A percentile compares a stretch with the other conserved stretches of the same genome.
phyloP scores from a whole-genome alignment of 495 filamentous ascomycete genomes.

The Penicillium cataractarum region DNA sequence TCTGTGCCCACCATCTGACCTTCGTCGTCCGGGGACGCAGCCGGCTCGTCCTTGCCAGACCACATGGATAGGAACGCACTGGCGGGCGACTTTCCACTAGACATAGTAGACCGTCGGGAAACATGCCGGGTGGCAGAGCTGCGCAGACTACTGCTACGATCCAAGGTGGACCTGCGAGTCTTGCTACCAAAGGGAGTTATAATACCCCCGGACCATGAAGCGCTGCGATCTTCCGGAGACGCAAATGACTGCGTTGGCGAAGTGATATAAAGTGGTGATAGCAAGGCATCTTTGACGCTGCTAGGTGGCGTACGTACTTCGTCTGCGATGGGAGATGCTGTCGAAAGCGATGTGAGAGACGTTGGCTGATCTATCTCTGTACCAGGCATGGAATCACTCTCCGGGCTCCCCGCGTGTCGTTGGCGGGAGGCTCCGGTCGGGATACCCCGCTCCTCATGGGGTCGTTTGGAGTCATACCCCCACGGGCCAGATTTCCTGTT shows the following conservation, averaged over 20 bases:
- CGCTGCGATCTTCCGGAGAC: slow-evolving; percentile 52
- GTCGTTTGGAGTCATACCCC: slow-evolving; percentile 28
- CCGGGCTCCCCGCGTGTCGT: slow-evolving; percentile 26
- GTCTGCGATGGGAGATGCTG: slow-evolving; percentile 54
- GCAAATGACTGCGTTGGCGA: slow-evolving; percentile 47
- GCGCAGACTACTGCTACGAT: slow-evolving; percentile 44
- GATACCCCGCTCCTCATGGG: slow-evolving; percentile 30
- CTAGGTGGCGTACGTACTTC: slow-evolving; percentile 58
- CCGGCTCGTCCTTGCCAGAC: slow-evolving; percentile 46
- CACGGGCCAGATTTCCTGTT: slow-evolving; percentile 23
- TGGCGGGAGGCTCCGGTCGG: slow-evolving; percentile 35
- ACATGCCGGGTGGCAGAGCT: slow-evolving; percentile 39
- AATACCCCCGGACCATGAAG: slow-evolving; percentile 47
- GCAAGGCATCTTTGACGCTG: slow-evolving; percentile 46
- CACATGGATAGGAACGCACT: slow-evolving; percentile 64
- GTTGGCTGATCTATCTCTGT: slow-evolving; percentile 49
- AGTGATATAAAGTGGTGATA: slow-evolving; percentile 56
- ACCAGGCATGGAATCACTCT: slow-evolving; percentile 25
- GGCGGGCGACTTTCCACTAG: slow-evolving; percentile 56
- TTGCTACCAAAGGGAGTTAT: slow-evolving; percentile 50
- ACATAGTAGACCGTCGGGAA: slow-evolving; percentile 50
- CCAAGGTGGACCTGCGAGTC: slow-evolving; percentile 42
- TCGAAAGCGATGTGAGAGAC: slow-evolving; percentile 64
- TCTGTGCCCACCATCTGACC: slow-evolving; percentile 73
- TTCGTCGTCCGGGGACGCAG: slow-evolving; percentile 64